Percentiles rank a stretch among this genome's conserved stretches.
These are phyloP conservation scores for Fusarium pseudograminearum DNA, from an alignment of 2,329 filamentous ascomycete genomes.

Conservation along the genomic window DNA sequence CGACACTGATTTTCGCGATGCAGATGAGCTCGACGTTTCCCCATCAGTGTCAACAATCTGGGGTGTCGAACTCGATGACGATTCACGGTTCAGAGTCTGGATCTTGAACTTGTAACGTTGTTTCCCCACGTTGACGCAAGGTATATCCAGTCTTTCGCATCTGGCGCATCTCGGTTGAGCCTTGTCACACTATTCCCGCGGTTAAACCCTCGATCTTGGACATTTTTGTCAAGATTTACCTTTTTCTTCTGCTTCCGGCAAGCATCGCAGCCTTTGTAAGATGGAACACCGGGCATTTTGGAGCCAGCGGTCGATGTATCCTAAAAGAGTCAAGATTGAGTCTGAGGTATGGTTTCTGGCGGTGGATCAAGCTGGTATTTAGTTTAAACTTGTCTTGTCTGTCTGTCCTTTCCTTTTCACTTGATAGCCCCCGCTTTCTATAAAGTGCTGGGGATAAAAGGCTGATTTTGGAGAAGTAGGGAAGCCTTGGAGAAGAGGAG, in stretches of 20 bases:
- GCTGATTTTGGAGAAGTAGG: constrained; percentile 5
- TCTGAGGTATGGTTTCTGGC: not conserved
- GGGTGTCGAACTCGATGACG: constrained; percentile 3
- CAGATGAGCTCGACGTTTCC: constrained; percentile 4
- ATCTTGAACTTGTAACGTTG: constrained; percentile 64
- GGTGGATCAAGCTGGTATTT: constrained; percentile 10
- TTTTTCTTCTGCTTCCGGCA: constrained; percentile 67
- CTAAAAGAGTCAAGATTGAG: constrained; percentile 32
- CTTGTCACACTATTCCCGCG: constrained; percentile 58
- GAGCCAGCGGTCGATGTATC: constrained; percentile 39
- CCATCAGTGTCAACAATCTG: constrained; percentile 23
- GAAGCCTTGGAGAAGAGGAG: constrained; percentile 6
- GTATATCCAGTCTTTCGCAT: constrained; percentile 59
- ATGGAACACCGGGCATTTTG: constrained; percentile 64
- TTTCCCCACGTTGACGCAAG: constrained; percentile 60
- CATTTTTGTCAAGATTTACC: constrained; percentile 48
- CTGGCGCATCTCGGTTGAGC: constrained; percentile 58
- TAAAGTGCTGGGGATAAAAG: not conserved
- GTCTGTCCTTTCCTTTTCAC: not conserved
- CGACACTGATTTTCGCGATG: not conserved
- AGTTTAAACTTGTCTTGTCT: constrained; percentile 7
- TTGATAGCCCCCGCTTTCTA: constrained; percentile 25
- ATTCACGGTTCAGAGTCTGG: constrained; percentile 34
- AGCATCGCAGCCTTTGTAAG: constrained; percentile 62
- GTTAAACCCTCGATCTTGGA: not conserved